phyloP scores from a whole-genome alignment of 345 rosid species.

The Litchi chinensis region DNA sequence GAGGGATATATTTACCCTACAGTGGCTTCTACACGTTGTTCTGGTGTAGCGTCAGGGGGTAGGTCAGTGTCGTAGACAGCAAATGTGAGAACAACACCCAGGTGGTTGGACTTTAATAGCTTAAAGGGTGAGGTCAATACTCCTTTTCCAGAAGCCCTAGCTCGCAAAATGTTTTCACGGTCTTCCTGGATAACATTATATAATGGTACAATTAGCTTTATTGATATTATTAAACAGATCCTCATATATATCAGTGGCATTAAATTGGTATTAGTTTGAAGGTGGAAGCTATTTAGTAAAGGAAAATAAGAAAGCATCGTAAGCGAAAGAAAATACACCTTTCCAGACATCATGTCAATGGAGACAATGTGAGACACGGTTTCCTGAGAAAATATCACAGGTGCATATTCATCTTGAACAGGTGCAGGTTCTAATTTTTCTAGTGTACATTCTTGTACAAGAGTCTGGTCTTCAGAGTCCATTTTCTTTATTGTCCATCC shows the following conservation, averaged over 20 bases:
- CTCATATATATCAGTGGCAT: neutral
- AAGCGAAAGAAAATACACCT: conserved; percentile 47
- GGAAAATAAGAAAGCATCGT: conserved; percentile 8
- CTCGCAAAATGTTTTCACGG: conserved; percentile 87
- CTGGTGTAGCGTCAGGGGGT: conserved; percentile 69
- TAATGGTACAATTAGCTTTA: conserved; percentile 16
- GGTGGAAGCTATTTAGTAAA: neutral
- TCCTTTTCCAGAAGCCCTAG: conserved; percentile 94
- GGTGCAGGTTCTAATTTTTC: conserved; percentile 92
- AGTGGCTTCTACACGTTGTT: conserved; percentile 69
- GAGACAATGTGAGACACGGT: conserved; percentile 95
- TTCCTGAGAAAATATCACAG: conserved; percentile 91
- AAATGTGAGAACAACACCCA: conserved; percentile 93
- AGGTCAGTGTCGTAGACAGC: conserved; percentile 76
- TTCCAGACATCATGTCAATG: conserved; percentile 98
- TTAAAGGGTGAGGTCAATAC: conserved; percentile 95
- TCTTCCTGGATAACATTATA: conserved; percentile 64
- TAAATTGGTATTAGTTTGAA: neutral
- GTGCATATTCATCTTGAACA: conserved; percentile 92
- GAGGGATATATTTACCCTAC: conserved; percentile 62
- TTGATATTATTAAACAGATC: neutral
- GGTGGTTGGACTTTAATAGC: conserved; percentile 86
- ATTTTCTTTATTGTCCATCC: conserved; percentile 89
- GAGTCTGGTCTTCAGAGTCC: conserved; percentile 86
- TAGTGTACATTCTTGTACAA: conserved; percentile 78